Conservation (phyloP, 495 filamentous ascomycete genomes). For the Aspergillus nanangensis region DNA sequence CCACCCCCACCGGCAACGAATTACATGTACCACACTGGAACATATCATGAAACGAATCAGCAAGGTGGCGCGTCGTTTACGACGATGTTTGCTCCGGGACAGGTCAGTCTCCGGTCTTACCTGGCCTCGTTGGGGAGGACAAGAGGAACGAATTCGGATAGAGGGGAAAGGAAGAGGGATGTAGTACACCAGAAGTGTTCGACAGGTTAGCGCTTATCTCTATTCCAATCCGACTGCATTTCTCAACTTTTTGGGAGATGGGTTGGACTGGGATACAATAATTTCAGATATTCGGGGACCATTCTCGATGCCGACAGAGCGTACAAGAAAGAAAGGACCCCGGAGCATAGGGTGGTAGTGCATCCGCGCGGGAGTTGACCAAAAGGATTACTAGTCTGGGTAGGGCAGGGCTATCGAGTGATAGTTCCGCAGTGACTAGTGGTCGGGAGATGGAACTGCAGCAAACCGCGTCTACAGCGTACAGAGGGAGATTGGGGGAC, state of each 20-base stretch:
- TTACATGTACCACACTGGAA: not conserved
- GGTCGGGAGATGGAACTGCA: not conserved
- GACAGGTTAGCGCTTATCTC: not conserved
- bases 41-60: not conserved
- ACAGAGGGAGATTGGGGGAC: no score
- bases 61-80: not conserved
- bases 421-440: not conserved
- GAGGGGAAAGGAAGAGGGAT: no score
- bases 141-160: no score
- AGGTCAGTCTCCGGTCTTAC: not conserved
- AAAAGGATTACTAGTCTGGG: not conserved
- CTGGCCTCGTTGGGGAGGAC: no score
- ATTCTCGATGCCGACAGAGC: not conserved
- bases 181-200: no score
- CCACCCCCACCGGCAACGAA: no score
- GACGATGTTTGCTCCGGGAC: not conserved
- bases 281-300: no score
- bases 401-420: not conserved
- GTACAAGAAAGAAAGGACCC: not conserved
- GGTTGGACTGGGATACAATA: no score
- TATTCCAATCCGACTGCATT: not conserved
- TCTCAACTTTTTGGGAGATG: no score
- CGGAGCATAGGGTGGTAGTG: no score
- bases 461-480: conserved; percentile 2
- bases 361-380: no score